A percentile compares a stretch with the other conserved stretches of the same genome.
These are phyloP conservation scores for Saccharum officinarum DNA, from an alignment of 176 grass and related monocot genomes.

Conservation along the genomic window DNA sequence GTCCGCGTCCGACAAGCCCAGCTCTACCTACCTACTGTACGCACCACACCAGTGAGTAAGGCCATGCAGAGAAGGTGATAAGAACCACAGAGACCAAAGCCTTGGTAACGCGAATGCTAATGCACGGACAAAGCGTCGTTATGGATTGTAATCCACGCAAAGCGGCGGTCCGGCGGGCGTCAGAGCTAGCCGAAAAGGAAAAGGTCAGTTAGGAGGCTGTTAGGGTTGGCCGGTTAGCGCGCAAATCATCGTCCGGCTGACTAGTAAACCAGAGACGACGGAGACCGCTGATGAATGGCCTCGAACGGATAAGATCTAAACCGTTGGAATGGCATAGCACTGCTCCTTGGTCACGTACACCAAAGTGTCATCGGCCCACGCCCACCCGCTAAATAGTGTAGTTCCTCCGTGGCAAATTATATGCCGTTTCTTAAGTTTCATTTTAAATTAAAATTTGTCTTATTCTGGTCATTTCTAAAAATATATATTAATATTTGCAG, in stretches of 20 bases:
- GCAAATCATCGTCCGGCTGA: neutral
- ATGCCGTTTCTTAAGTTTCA: too few species aligned
- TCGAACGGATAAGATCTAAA: neutral
- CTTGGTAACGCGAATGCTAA: neutral
- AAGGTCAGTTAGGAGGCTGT: neutral
- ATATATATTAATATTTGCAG: too few species aligned
- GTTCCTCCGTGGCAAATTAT: too few species aligned
- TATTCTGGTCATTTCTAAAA: too few species aligned
- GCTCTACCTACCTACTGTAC: too few species aligned
- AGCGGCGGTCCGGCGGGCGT: too few species aligned
- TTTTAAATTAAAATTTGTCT: too few species aligned
- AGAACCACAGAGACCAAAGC: neutral
- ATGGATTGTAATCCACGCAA: constrained; percentile 51
- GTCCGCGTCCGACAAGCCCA: neutral
- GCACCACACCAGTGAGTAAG: neutral
- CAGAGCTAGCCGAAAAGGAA: too few species aligned
- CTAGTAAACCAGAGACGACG: neutral
- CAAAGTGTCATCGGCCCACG: too few species aligned
- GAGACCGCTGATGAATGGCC: neutral
- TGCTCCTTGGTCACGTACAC: too few species aligned
- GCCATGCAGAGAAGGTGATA: neutral
- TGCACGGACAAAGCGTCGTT: constrained; percentile 27
- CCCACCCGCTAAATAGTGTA: too few species aligned
- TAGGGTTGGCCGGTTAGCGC: neutral
- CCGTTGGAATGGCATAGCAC: neutral